Evolutionary conservation across 257 asterid species (phyloP).

Genomic region (Solanum neorickii): DNA sequence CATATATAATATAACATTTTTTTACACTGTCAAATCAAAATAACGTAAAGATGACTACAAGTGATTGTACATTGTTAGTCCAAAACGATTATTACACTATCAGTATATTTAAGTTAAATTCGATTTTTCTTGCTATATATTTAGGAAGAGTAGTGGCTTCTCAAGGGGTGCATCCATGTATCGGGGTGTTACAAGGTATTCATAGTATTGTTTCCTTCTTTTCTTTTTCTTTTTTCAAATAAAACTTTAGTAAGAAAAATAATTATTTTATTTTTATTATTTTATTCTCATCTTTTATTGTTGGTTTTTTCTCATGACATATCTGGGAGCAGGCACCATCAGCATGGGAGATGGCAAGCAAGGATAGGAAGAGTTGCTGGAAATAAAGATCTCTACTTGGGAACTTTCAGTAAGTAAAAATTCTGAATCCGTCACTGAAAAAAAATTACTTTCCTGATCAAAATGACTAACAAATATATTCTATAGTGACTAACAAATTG

Average conservation of each 20-base stretch:
- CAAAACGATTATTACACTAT: background rate
- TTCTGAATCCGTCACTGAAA: background rate
- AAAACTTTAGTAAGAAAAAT: background rate
- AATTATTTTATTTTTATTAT: rapidly evolving
- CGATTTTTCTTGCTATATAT: background rate
- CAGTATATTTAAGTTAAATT: background rate
- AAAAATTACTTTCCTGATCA: background rate
- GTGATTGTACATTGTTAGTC: background rate
- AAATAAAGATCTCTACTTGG: conserved; percentile 86
- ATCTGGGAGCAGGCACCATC: conserved; percentile 63
- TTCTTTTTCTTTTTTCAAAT: background rate
- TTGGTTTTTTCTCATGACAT: conserved; percentile 1
- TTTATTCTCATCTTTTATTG: background rate
- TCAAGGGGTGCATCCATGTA: conserved; percentile 93
- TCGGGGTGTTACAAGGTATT: conserved; percentile 86
- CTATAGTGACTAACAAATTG: background rate
- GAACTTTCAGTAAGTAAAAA: conserved; percentile 63
- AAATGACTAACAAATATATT: background rate
- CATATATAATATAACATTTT: background rate
- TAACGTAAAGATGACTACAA: background rate
- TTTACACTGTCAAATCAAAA: background rate
- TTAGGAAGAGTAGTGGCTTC: conserved; percentile 85
- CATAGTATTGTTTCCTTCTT: background rate
- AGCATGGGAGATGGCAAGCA: conserved; percentile 97
- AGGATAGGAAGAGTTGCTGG: conserved; percentile 94